Conservation (phyloP, 179 eudicot genomes). For the Heliamphora pulchella region DNA sequence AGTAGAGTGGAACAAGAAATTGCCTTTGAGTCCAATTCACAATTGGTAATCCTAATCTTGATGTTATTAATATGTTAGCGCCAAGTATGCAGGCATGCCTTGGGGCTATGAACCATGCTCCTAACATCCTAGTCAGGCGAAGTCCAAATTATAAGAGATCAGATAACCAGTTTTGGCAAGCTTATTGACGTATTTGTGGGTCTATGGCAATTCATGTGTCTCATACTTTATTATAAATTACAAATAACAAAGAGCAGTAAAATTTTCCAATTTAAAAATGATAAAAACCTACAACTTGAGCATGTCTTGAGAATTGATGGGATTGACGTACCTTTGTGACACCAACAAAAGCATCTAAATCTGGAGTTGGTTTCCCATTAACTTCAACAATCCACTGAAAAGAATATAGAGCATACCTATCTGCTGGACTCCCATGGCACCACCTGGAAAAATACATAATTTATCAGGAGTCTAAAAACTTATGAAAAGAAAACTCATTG, state of each 20-base stretch:
- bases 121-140: neutral
- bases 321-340: conserved; percentile 66
- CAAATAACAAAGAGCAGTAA: neutral
- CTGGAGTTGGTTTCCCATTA: conserved; percentile 84
- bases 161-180: neutral
- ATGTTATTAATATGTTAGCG: neutral
- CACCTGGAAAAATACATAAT: conserved; percentile 41
- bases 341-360: conserved; percentile 73
- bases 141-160: neutral
- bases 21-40: neutral
- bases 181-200: neutral
- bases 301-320: neutral
- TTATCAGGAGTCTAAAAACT: neutral
- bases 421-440: conserved; percentile 87
- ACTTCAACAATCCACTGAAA: conserved; percentile 96
- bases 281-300: neutral
- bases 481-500: neutral
- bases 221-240: neutral
- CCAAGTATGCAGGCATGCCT: neutral
- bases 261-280: neutral
- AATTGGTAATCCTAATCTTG: neutral
- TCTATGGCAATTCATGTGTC: neutral
- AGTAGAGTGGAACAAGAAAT: neutral
- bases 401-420: conserved; percentile 75
- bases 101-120: neutral